These are phyloP conservation scores for Coix lacrymajobi DNA, from an alignment of 176 grass and related monocot genomes.

Conservation along the genomic window DNA sequence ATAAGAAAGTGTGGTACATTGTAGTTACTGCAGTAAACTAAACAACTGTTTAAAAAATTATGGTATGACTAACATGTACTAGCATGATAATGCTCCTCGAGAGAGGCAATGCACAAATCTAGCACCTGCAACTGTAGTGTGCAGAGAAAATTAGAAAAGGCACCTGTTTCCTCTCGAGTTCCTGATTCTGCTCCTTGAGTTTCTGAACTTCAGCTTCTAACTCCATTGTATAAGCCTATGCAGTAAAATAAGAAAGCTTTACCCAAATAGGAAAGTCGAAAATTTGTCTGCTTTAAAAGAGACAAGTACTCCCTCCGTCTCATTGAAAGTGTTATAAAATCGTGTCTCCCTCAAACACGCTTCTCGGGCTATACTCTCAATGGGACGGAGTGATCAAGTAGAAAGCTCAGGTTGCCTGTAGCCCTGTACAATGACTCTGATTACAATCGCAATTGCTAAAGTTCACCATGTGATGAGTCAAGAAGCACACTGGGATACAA, in stretches of 20 bases:
- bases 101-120: neutral
- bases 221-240: slow-evolving; percentile 83
- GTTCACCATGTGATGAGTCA: neutral
- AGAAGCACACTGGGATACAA: neutral
- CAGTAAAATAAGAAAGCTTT: slow-evolving; percentile 15
- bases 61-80: too few species aligned
- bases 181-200: slow-evolving; percentile 65
- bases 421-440: neutral
- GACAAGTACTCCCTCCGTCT: too few species aligned
- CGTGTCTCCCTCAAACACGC: too few species aligned
- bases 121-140: neutral
- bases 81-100: too few species aligned
- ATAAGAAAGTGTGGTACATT: too few species aligned
- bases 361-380: too few species aligned
- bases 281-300: neutral
- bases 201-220: slow-evolving; percentile 91
- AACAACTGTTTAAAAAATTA: too few species aligned
- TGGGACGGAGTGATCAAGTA: too few species aligned
- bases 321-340: too few species aligned
- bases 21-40: too few species aligned
- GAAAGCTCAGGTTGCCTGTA: neutral
- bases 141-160: slow-evolving; percentile 8
- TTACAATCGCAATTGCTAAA: neutral
- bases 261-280: slow-evolving; percentile 16
- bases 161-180: slow-evolving; percentile 78